Conservation (phyloP, 1,284 basidiomycete species). For the Trichosporon faecale region DNA sequence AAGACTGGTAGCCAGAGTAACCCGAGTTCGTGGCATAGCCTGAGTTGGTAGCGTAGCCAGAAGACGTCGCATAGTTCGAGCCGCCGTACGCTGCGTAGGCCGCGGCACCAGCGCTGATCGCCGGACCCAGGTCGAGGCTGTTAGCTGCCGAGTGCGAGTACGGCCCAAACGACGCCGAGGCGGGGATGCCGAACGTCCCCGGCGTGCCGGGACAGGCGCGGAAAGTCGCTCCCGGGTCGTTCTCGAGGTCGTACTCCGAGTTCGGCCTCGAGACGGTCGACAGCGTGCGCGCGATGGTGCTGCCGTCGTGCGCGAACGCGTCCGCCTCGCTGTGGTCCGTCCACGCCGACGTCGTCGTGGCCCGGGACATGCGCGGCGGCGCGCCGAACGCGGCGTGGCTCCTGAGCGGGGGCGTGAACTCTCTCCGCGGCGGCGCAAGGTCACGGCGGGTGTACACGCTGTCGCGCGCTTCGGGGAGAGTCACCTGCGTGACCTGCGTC, state of each 20-base stretch:
- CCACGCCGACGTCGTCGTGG: conserved; percentile 22
- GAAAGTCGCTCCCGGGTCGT: conserved; percentile 21
- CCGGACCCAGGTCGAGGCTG: background rate
- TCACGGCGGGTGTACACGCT: background rate
- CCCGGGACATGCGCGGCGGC: background rate
- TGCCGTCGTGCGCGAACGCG: conserved; percentile 33
- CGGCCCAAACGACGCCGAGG: background rate
- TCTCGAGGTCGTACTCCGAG: conserved; percentile 26
- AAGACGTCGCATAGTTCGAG: background rate
- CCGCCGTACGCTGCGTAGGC: background rate
- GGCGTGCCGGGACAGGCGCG: conserved; percentile 2
- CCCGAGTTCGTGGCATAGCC: background rate
- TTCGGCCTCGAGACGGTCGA: conserved; percentile 29
- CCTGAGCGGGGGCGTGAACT: background rate
- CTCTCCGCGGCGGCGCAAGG: background rate
- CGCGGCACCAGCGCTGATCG: background rate
- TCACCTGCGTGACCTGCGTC: background rate
- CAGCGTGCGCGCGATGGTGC: conserved; percentile 35
- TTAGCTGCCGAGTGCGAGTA: background rate
- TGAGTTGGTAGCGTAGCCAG: background rate
- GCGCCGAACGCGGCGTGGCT: background rate
- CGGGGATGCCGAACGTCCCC: background rate
- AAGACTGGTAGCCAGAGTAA: background rate
- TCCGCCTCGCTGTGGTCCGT: conserved; percentile 41
- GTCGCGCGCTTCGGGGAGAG: background rate